Conservation (phyloP, 2,329 filamentous ascomycete species). For the Phyllosticta citribraziliensis region DNA sequence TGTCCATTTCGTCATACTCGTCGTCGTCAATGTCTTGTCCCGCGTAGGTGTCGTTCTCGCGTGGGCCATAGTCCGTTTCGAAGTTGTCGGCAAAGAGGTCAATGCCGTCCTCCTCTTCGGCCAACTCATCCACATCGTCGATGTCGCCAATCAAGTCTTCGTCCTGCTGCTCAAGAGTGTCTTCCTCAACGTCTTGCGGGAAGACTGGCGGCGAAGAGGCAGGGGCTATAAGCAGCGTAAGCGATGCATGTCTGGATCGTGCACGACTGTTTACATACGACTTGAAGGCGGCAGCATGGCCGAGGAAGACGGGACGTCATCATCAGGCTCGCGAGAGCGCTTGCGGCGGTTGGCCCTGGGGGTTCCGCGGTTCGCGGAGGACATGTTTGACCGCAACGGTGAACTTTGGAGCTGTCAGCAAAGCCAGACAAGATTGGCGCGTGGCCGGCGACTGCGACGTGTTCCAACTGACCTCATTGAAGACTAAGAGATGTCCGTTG, state of each 20-base stretch:
- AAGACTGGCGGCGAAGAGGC: slow-evolving; percentile 56
- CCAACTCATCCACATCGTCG: slow-evolving; percentile 58
- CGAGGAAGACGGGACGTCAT: slow-evolving; percentile 46
- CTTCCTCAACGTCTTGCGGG: slow-evolving; percentile 58
- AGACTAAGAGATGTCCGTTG: neutral
- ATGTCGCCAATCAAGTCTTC: slow-evolving; percentile 55
- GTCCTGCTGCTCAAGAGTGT: slow-evolving; percentile 42
- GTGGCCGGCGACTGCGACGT: neutral
- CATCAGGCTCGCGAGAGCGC: slow-evolving; percentile 55
- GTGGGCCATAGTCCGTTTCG: slow-evolving; percentile 49
- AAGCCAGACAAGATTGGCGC: neutral
- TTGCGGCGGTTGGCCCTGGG: slow-evolving; percentile 46
- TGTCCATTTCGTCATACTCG: slow-evolving; percentile 61
- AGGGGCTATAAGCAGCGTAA: slow-evolving; percentile 31
- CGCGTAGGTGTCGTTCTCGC: slow-evolving; percentile 53
- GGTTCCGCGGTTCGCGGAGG: slow-evolving; percentile 70
- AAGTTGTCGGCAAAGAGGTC: slow-evolving; percentile 63
- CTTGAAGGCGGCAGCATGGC: slow-evolving; percentile 51
- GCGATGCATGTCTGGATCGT: neutral
- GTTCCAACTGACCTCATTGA: neutral
- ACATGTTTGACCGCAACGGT: slow-evolving; percentile 69
- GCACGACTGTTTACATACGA: slow-evolving; percentile 38
- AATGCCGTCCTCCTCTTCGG: slow-evolving; percentile 60
- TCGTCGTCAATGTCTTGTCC: slow-evolving; percentile 67
- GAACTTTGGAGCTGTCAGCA: slow-evolving; percentile 47